These are phyloP conservation scores for Staphylotrichum tortipilum DNA, from an alignment of 495 filamentous ascomycete genomes.

Conservation along the genomic window DNA sequence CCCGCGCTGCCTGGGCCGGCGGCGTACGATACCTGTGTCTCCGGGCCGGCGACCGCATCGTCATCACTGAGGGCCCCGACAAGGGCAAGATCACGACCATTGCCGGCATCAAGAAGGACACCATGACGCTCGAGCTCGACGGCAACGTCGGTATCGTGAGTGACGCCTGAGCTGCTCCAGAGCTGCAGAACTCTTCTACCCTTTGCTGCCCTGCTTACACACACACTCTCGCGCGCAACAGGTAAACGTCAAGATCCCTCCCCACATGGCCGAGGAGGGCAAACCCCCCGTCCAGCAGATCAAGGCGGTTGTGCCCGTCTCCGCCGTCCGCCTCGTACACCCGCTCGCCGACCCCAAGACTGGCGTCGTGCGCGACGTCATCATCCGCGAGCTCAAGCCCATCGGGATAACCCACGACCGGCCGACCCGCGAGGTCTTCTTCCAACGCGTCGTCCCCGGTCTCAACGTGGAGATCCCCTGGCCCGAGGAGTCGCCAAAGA, in stretches of 20 bases:
- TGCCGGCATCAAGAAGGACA: constrained; percentile 44
- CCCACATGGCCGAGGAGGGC: constrained; percentile 40
- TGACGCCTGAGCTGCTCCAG: background rate
- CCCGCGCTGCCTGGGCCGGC: constrained; percentile 36
- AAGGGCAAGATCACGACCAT: constrained; percentile 75
- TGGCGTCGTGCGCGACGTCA: constrained; percentile 55
- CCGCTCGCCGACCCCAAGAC: constrained; percentile 57
- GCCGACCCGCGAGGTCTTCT: constrained; percentile 33
- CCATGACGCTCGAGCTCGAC: constrained; percentile 51
- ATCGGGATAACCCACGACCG: constrained; percentile 37
- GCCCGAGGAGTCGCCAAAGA: constrained; percentile 45
- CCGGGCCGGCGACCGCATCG: constrained; percentile 63
- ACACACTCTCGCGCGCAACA: constrained; percentile 20
- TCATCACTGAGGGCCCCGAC: constrained; percentile 63
- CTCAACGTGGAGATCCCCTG: constrained; percentile 63
- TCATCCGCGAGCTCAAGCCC: constrained; percentile 59
- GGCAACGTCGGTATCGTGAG: constrained; percentile 58
- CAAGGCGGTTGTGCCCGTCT: constrained; percentile 50
- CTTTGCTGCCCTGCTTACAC: background rate
- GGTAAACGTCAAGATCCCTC: constrained; percentile 51
- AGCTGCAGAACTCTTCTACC: no score
- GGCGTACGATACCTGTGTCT: constrained; percentile 56
- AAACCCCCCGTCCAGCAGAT: constrained; percentile 36
- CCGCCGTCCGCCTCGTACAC: constrained; percentile 70
- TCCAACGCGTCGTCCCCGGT: constrained; percentile 48